Evolutionary conservation across 208 protist genomes (phyloP).

Genomic region (Herpetomonas samuelpessoai): DNA sequence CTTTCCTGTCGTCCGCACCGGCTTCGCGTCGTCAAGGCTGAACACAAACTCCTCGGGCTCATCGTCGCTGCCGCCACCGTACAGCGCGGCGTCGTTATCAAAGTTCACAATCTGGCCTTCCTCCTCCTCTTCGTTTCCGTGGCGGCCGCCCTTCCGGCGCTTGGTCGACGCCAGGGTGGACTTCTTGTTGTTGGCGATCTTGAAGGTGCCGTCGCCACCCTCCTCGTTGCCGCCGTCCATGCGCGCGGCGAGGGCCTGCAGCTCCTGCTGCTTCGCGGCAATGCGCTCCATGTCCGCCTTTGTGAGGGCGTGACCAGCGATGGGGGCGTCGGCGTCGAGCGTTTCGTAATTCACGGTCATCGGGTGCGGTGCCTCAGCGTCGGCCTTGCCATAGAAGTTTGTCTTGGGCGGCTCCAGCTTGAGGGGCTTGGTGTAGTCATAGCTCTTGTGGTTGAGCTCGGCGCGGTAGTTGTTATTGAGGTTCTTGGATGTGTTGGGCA

Average conservation of each 20-base stretch:
- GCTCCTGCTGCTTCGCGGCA: conserved; percentile 12
- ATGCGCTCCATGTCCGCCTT: conserved; percentile 59
- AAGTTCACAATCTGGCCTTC: neutral
- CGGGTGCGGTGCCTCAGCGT: conserved; percentile 56
- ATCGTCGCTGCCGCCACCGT: conserved; percentile 18
- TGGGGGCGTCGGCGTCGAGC: conserved; percentile 47
- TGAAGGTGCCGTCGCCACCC: neutral
- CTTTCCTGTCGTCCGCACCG: neutral
- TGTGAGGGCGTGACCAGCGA: conserved; percentile 65
- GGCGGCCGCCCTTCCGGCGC: neutral
- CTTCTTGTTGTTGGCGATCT: neutral
- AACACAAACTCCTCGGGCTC: conserved; percentile 74
- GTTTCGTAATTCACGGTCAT: conserved; percentile 55
- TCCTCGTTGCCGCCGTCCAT: conserved; percentile 2
- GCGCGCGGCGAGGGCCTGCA: neutral
- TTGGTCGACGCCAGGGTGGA: neutral
- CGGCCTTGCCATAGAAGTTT: conserved; percentile 64
- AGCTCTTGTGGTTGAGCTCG: conserved; percentile 36
- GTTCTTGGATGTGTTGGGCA: conserved; percentile 52
- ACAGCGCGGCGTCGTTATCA: conserved; percentile 1
- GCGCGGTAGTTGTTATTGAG: conserved; percentile 71
- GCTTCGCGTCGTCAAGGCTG: conserved; percentile 33
- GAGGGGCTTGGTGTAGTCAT: conserved; percentile 70
- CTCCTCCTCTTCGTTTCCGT: neutral
- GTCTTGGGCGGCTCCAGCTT: conserved; percentile 39